Conservation (phyloP, 352 stramenopile species). For the Phytophthora syringae region DNA sequence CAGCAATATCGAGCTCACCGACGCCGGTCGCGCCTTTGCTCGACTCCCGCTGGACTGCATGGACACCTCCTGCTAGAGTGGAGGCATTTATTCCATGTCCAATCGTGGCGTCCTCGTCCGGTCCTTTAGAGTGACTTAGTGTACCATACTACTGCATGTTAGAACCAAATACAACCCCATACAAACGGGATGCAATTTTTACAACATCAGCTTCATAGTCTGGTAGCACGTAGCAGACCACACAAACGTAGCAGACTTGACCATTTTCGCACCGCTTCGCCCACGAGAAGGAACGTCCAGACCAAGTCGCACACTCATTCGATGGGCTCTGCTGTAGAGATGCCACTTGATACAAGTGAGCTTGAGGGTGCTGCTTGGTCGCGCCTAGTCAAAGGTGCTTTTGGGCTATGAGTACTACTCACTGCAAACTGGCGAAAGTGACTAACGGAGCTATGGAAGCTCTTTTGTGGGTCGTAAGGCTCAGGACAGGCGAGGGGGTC, state of each 20-base stretch:
- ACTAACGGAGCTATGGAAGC: slow-evolving; percentile 20
- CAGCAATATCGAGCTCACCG: slow-evolving; percentile 31
- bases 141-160: slow-evolving; percentile 30
- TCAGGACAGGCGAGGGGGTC: slow-evolving; percentile 15
- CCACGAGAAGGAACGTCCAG: background rate
- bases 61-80: slow-evolving; percentile 17
- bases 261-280: background rate
- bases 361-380: slow-evolving; percentile 21
- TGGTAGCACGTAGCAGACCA: background rate
- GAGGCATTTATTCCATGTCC: slow-evolving; percentile 7
- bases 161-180: slow-evolving; percentile 23
- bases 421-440: slow-evolving; percentile 31
- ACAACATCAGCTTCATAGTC: slow-evolving; percentile 8
- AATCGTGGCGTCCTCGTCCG: slow-evolving; percentile 4
- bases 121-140: slow-evolving; percentile 18
- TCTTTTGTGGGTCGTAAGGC: slow-evolving; percentile 23
- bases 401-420: slow-evolving; percentile 12
- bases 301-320: background rate
- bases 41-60: slow-evolving; percentile 51
- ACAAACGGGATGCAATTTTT: background rate
- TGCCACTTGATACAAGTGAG: slow-evolving; percentile 3
- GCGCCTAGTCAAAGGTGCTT: slow-evolving; percentile 13
- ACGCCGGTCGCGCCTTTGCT: slow-evolving; percentile 48
- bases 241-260: background rate
- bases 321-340: slow-evolving; percentile 8